Evolutionary conservation across 805 yeast genomes (phyloP), one percentile per base, ranked within the genome.

Genomic region (Starmerella cellae): DNA sequence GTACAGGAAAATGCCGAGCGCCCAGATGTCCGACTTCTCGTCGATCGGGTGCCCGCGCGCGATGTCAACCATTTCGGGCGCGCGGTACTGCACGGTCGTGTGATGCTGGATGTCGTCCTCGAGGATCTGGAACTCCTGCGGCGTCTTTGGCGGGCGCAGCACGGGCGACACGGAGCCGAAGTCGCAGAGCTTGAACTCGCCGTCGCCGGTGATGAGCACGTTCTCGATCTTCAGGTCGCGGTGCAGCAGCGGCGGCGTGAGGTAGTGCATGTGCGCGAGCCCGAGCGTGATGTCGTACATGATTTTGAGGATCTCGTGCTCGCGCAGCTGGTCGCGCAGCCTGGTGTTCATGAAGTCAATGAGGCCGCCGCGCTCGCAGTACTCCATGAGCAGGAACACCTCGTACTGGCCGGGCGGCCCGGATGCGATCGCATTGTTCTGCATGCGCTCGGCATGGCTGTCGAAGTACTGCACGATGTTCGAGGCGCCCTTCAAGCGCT

Each of bases 1-100:
- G 67, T 82, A 88, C 39, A 91, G 67, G 48, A 91, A 82, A 26
- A 91, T 79, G 10, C 98, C 98, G 37, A 88, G 64, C 0, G 98
- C 98, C 98, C 98, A 88, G 37, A 88, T 82, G 62, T 88, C 98
- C 6, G 88, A 71, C 60, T 84, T 84, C 55, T 87, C 93, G 60
- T 88, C 91, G 32, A 88, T 81, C 2, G 95, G 91, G 37, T 76
- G 64, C 5, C 85, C 82, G 37, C 84, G 67, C 58, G 79, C 79
- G 21, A 87, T 68, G 61, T 88, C 96, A 43, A 88, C 74, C 97
- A 88, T 91, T 58, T 88, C 98, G 0, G 98, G 98, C 0, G 93
- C 70, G 49, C 98, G 68, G 59, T 88, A 88, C 60, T 91, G 98
- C 14, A 95, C 94, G 3, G 98, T 88, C 0, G 98, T 88, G 57